Percentiles rank a stretch among this genome's conserved stretches.
phyloP scores from a whole-genome alignment of 2,329 filamentous ascomycete species.

The Cytospora schulzeri region DNA sequence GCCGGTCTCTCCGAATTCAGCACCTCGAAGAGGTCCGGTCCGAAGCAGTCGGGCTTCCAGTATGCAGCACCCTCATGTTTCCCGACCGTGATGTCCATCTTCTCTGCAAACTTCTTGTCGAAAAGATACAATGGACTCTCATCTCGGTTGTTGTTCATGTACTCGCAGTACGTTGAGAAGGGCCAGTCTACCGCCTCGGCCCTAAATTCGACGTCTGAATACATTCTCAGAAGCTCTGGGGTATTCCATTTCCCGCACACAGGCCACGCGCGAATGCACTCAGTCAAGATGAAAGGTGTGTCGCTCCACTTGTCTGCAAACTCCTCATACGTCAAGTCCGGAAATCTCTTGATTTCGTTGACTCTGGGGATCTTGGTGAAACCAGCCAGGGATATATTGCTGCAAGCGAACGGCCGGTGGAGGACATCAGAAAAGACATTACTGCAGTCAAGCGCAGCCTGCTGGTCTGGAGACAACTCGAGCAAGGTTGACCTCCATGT shows the following conservation, averaged over 20 bases:
- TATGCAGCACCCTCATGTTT: slow-evolving; percentile 60
- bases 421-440: slow-evolving; percentile 88
- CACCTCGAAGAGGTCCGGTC: slow-evolving; percentile 80
- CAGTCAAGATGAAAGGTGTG: slow-evolving; percentile 83
- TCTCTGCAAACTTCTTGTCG: slow-evolving; percentile 82
- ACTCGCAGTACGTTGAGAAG: slow-evolving; percentile 76
- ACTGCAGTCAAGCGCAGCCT: slow-evolving; percentile 68
- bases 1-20: slow-evolving; percentile 80
- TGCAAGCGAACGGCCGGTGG: slow-evolving; percentile 88
- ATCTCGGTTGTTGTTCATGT: slow-evolving; percentile 78
- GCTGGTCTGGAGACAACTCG: slow-evolving; percentile 51
- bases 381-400: slow-evolving; percentile 67
- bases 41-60: slow-evolving; percentile 82
- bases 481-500: slow-evolving; percentile 84
- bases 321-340: slow-evolving; percentile 69
- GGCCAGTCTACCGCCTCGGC: slow-evolving; percentile 95
- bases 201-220: slow-evolving; percentile 71
- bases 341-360: slow-evolving; percentile 74
- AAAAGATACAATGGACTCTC: slow-evolving; percentile 94
- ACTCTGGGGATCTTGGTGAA: slow-evolving; percentile 71
- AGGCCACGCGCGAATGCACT: slow-evolving; percentile 81
- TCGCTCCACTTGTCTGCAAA: slow-evolving; percentile 77
- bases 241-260: slow-evolving; percentile 74
- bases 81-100: slow-evolving; percentile 73
- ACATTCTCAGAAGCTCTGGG: slow-evolving; percentile 64